Evolutionary conservation across 2,329 filamentous ascomycete species (phyloP).

Genomic region (Apiospora phragmitis): DNA sequence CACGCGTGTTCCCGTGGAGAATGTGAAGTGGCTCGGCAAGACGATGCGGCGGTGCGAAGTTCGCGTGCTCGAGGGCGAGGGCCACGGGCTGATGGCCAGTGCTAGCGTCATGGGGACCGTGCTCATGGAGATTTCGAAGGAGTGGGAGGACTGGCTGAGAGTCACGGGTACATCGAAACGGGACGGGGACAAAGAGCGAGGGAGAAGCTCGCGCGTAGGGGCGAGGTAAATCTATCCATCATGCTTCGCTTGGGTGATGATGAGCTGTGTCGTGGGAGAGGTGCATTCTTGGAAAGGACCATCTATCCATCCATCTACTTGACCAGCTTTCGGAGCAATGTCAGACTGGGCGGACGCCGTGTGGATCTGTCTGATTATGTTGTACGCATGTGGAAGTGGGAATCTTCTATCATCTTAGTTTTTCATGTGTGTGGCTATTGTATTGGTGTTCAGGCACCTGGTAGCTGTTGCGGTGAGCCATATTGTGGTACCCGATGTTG

Average conservation of each 20-base stretch:
- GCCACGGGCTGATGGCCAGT: slow-evolving; percentile 94
- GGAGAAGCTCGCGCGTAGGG: slow-evolving; percentile 13
- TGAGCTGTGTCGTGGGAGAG: not conserved
- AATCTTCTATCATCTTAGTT: not conserved
- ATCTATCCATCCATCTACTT: not conserved
- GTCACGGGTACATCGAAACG: slow-evolving; percentile 41
- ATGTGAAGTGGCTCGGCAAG: slow-evolving; percentile 91
- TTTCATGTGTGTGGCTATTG: not conserved
- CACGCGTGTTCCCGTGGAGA: slow-evolving; percentile 89
- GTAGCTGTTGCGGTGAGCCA: not conserved
- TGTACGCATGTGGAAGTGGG: not conserved
- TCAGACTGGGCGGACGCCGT: not conserved
- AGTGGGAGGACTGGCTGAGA: slow-evolving; percentile 87
- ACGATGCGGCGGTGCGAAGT: slow-evolving; percentile 94
- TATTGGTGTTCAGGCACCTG: not conserved
- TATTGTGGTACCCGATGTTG: not conserved
- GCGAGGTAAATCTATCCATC: not conserved
- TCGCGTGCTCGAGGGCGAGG: slow-evolving; percentile 84
- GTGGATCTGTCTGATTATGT: not conserved
- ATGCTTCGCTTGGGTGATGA: not conserved
- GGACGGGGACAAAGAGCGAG: slow-evolving; percentile 10
- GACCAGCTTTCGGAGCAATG: not conserved
- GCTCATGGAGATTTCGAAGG: slow-evolving; percentile 89
- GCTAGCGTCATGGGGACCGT: slow-evolving; percentile 90
- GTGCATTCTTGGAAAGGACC: not conserved